Evolutionary conservation across 352 stramenopile genomes (phyloP).

Genomic region (Phytopythium oedochilum): DNA sequence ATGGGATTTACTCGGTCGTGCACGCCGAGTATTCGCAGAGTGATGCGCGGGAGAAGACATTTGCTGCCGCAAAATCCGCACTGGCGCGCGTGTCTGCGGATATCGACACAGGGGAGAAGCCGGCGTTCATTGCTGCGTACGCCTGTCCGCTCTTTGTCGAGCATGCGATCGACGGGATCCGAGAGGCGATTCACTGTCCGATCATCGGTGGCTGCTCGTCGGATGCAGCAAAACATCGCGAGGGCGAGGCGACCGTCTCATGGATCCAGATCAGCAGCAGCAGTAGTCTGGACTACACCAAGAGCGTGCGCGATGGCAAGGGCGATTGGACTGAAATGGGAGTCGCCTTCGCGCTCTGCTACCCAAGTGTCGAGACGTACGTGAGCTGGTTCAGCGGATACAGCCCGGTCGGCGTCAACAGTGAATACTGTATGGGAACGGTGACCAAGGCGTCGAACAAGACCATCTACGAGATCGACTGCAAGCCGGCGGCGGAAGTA

Average conservation of each 20-base stretch:
- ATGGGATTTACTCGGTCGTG: conserved; percentile 78
- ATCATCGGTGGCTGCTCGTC: conserved; percentile 84
- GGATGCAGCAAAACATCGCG: conserved; percentile 64
- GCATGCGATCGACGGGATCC: conserved; percentile 77
- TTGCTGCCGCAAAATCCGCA: conserved; percentile 62
- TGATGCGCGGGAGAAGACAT: conserved; percentile 74
- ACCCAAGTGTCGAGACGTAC: conserved; percentile 82
- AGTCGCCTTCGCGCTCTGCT: conserved; percentile 78
- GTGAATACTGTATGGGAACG: conserved; percentile 79
- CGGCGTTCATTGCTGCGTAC: conserved; percentile 77
- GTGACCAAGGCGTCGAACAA: conserved; percentile 86
- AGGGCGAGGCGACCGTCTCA: conserved; percentile 60
- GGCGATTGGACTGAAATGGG: conserved; percentile 83
- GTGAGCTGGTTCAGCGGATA: conserved; percentile 88
- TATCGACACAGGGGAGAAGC: conserved; percentile 63
- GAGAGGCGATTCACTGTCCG: conserved; percentile 69
- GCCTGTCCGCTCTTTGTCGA: conserved; percentile 81
- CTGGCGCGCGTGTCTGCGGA: conserved; percentile 45
- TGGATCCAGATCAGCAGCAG: conserved; percentile 88
- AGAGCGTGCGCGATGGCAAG: conserved; percentile 60
- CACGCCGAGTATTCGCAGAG: conserved; percentile 79
- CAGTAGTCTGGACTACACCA: conserved; percentile 74
- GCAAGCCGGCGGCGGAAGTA: conserved; percentile 71
- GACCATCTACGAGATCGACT: conserved; percentile 84
- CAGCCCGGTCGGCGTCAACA: conserved; percentile 65